A percentile compares a stretch with the other conserved stretches of the same genome.
Conservation (phyloP, 1,139 yeast species). For the Torulaspora globosa region DNA sequence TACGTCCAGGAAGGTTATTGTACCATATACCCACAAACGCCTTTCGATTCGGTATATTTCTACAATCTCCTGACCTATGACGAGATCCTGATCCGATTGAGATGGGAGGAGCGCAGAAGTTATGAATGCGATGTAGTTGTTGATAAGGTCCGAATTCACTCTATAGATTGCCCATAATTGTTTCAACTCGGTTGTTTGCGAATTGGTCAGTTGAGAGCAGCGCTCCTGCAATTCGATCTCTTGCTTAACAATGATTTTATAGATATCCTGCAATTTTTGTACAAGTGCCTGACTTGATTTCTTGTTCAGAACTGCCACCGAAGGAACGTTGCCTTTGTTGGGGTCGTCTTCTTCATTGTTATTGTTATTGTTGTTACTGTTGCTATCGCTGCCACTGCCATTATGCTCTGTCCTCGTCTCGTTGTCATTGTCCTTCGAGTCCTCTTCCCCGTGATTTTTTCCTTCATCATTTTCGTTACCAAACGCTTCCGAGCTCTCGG, state of each 20-base stretch:
- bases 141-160: constrained; percentile 58
- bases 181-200: constrained; percentile 50
- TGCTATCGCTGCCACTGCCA: constrained; percentile 14
- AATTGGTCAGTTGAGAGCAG: constrained; percentile 44
- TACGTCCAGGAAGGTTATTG: constrained; percentile 75
- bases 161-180: constrained; percentile 71
- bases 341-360: constrained; percentile 20
- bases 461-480: background rate
- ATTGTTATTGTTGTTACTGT: constrained; percentile 18
- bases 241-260: constrained; percentile 60
- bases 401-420: constrained; percentile 4
- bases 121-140: constrained; percentile 66
- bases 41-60: constrained; percentile 72
- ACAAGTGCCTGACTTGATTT: constrained; percentile 71
- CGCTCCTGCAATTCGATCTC: constrained; percentile 69
- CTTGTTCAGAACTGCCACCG: constrained; percentile 43
- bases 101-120: constrained; percentile 69
- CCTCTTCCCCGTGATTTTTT: constrained; percentile 13
- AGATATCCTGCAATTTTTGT: constrained; percentile 66
- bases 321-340: constrained; percentile 25
- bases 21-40: constrained; percentile 79
- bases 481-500: background rate
- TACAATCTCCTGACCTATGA: constrained; percentile 61
- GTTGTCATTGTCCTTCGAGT: constrained; percentile 14
- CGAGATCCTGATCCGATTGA: constrained; percentile 44